Conservation (phyloP, 805 yeast species). For the Zygosaccharomyces bisporus region DNA sequence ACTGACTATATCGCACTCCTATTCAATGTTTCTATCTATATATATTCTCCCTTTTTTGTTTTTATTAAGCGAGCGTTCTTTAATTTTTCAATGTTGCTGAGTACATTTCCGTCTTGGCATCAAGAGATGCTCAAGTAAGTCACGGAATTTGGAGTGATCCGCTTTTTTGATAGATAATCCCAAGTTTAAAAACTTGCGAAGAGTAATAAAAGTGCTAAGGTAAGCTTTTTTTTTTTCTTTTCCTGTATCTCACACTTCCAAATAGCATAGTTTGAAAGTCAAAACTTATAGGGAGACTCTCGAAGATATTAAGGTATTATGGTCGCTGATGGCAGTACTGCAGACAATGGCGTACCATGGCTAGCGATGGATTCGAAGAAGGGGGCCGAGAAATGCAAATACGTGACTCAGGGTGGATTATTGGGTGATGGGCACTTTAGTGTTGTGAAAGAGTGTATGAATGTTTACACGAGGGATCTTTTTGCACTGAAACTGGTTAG, state of each 20-base stretch:
- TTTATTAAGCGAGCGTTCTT: background rate
- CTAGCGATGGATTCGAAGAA: constrained; percentile 14
- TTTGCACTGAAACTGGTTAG: constrained; percentile 47
- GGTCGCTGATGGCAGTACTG: background rate
- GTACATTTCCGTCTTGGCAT: background rate
- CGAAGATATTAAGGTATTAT: background rate
- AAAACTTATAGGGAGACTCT: too few species aligned
- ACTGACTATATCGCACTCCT: background rate
- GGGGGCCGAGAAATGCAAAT: constrained; percentile 28
- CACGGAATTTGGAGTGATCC: background rate
- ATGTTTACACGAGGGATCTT: constrained; percentile 38
- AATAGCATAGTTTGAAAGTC: too few species aligned
- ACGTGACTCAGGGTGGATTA: constrained; percentile 26
- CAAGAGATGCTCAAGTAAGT: constrained; percentile 1
- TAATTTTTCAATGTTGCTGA: background rate
- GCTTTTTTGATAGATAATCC: background rate
- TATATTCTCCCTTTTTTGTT: background rate
- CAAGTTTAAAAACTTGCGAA: background rate
- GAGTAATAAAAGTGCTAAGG: background rate
- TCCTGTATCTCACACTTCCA: background rate
- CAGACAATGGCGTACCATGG: constrained; percentile 10
- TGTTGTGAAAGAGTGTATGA: constrained; percentile 48
- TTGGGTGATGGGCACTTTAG: constrained; percentile 50
- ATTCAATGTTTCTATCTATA: background rate
- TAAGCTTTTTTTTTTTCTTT: background rate